Percentiles rank a stretch among this genome's conserved stretches.
Evolutionary conservation across 441 rosid genomes (phyloP).

Genomic region (Hypseocharis bilobata): DNA sequence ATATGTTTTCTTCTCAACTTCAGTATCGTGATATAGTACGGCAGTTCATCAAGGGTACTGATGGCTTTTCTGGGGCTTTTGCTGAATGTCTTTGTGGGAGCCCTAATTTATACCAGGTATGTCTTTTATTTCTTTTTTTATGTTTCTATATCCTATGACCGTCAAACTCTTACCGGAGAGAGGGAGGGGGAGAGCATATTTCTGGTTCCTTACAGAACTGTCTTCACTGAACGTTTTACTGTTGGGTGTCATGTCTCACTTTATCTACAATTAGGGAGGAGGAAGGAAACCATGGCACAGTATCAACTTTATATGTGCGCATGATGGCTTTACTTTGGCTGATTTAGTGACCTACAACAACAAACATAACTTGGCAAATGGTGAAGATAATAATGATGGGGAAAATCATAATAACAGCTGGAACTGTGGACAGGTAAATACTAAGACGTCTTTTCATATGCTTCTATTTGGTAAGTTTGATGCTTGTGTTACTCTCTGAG

Average conservation of each 20-base stretch:
- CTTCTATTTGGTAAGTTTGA: neutral
- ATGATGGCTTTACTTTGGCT: constrained; percentile 84
- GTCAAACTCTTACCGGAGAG: neutral
- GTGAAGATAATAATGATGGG: constrained; percentile 89
- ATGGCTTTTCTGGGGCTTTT: constrained; percentile 87
- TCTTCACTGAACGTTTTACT: neutral
- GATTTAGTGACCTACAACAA: constrained; percentile 77
- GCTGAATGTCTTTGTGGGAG: constrained; percentile 92
- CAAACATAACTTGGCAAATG: constrained; percentile 83
- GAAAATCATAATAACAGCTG: constrained; percentile 83
- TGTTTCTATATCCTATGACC: neutral
- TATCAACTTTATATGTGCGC: constrained; percentile 82
- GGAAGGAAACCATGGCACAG: constrained; percentile 93
- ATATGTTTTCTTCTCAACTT: constrained; percentile 24
- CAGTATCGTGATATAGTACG: constrained; percentile 87
- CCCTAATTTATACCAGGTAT: constrained; percentile 78
- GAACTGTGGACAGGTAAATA: constrained; percentile 85
- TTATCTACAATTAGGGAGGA: constrained; percentile 49
- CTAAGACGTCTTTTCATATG: constrained; percentile 2
- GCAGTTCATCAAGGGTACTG: constrained; percentile 80
- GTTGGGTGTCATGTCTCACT: constrained; percentile 13
- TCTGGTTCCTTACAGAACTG: too few relatives aligned
- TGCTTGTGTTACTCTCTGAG: constrained; percentile 2
- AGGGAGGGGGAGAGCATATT: too few relatives aligned
- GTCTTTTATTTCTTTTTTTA: constrained; percentile 10